phyloP scores from a whole-genome alignment of 164 flowering plant genomes.

The Aristolochia contorta region DNA sequence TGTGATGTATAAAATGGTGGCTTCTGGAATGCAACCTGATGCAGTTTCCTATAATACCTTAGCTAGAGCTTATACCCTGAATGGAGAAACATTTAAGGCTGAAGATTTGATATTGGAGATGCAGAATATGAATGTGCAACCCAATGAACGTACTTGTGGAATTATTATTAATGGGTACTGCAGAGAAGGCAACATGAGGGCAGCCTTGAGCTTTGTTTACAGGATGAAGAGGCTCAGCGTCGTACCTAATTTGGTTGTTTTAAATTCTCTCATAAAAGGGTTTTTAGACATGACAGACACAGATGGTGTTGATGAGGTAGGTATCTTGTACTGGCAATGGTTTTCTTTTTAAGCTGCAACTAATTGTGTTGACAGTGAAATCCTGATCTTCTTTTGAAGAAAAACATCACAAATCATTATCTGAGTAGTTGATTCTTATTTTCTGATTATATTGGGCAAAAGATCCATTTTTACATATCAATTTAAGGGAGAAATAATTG shows the following conservation, averaged over 20 bases:
- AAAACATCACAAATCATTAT: not conserved
- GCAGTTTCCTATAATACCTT: constrained; percentile 79
- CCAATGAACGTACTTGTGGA: constrained; percentile 77
- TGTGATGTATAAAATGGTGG: constrained; percentile 55
- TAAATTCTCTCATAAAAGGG: constrained; percentile 78
- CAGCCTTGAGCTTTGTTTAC: constrained; percentile 38
- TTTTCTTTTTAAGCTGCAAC: not conserved
- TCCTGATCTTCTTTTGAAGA: not conserved
- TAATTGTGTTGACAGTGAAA: not conserved
- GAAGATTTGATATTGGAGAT: constrained; percentile 58
- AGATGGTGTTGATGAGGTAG: constrained; percentile 54
- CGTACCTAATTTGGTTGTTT: constrained; percentile 67
- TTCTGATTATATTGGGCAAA: too few species aligned
- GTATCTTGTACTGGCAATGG: not conserved
- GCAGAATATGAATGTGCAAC: constrained; percentile 42
- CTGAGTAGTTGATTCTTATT: too few species aligned
- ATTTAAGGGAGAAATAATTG: too few species aligned
- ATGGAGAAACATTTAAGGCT: constrained; percentile 51
- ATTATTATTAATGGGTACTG: constrained; percentile 61
- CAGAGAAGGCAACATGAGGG: constrained; percentile 35
- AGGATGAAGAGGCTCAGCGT: constrained; percentile 58
- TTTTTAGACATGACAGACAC: constrained; percentile 49
- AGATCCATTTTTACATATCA: too few species aligned
- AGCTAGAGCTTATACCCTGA: constrained; percentile 67
- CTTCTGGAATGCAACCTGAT: constrained; percentile 68